These are phyloP conservation scores for Fusarium udum DNA, from an alignment of 2,329 filamentous ascomycete genomes.

Conservation along the genomic window DNA sequence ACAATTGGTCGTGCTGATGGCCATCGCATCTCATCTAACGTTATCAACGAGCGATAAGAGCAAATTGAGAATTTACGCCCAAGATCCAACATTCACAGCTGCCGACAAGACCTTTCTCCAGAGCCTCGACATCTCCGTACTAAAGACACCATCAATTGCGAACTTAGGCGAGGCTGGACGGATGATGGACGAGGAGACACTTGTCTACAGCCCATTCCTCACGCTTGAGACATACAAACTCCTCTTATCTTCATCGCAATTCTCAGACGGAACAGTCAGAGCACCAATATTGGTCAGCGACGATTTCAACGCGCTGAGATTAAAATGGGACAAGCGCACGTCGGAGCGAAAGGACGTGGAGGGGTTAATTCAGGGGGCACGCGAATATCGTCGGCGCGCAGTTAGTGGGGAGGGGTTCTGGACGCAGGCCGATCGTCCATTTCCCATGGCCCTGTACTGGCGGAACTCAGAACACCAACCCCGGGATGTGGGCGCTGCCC, in stretches of 20 bases:
- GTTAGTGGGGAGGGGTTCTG: slow-evolving; percentile 38
- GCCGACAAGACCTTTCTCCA: slow-evolving; percentile 33
- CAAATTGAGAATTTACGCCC: slow-evolving; percentile 22
- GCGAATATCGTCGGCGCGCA: slow-evolving; percentile 32
- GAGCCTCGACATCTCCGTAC: slow-evolving; percentile 24
- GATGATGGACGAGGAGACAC: slow-evolving; percentile 34
- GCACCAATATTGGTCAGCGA: slow-evolving; percentile 36
- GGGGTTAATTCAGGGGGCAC: slow-evolving; percentile 26
- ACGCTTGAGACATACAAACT: slow-evolving; percentile 37
- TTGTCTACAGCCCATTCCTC: slow-evolving; percentile 42
- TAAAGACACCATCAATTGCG: slow-evolving; percentile 29
- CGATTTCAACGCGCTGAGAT: slow-evolving; percentile 38
- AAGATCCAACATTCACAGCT: slow-evolving; percentile 38
- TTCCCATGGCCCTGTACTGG: slow-evolving; percentile 40
- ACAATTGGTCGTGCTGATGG: slow-evolving; percentile 36
- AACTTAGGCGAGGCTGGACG: slow-evolving; percentile 34
- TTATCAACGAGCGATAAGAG: background rate
- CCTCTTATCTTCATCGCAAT: slow-evolving; percentile 11
- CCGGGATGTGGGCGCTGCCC: background rate
- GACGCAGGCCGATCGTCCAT: slow-evolving; percentile 28
- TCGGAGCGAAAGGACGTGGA: slow-evolving; percentile 37
- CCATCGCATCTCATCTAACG: slow-evolving; percentile 28
- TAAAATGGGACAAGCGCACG: slow-evolving; percentile 41
- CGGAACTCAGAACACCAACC: slow-evolving; percentile 6
- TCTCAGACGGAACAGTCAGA: background rate